Base-by-base conservation (phyloP, 2,329 filamentous ascomycete species). In the Zasmidium citrigriseum region DNA sequence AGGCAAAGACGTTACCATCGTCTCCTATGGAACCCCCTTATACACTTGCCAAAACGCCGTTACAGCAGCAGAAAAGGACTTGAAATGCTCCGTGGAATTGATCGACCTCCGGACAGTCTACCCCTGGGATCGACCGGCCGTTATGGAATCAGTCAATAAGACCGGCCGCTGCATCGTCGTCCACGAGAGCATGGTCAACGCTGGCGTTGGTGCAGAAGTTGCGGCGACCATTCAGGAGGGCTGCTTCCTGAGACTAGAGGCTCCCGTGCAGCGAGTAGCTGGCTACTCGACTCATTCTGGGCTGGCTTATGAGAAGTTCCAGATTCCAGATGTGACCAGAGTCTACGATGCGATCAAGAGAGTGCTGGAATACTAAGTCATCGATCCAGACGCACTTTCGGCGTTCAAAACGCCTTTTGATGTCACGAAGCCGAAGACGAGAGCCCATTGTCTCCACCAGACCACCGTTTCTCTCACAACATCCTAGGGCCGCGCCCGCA, bases 121-220 rank as follows among this genome's bases (percentile, higher is more conserved):
- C 70, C 93, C 93, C 0, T 97, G 93, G 93, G 93, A 97, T 72
- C 86, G 90, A 68, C 82, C 88, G 71, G 89, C 89, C 0, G 84
- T 97, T 1, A 80, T 96, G 59, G 79, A 88, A 54, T 96, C 92
- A 64, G 93, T 96, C 14, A 85, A 84, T 67, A 96, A 95, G 80
- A 96, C 93, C 0, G 92, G 93, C 0, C 79, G 91, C 59, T 91
- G 89, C 41, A 83, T 97, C 55, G 88, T 97, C 1, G 93, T 97
- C 5, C 93, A 97, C 71, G 93, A 97, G 76, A 88, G 91, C 57
- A 96, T 95, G 89, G 83, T 93, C 63, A 96, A 96, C 68, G 89
- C 89, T 5, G 93, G 93, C 14, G 85, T 96, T 16, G 93, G 93
- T 1, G 92, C 93, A 4, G 92, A 96, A 71, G 88, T 97, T 0